Evolutionary conservation across 2,329 filamentous ascomycete species (phyloP).

Genomic region (Exophiala xenobiotica): DNA sequence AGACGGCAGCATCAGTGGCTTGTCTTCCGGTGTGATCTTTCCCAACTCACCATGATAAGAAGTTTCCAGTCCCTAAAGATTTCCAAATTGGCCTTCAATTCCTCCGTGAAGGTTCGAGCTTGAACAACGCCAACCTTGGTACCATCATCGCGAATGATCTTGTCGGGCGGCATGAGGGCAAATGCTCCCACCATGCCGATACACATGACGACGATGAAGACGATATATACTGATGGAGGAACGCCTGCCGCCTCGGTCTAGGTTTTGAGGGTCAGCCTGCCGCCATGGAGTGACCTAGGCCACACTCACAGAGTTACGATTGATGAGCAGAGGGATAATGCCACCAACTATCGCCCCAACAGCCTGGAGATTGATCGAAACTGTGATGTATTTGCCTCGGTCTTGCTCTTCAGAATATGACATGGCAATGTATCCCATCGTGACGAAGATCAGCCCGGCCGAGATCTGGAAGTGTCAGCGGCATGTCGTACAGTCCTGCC

Average conservation of each 20-base stretch:
- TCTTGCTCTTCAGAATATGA: conserved; percentile 38
- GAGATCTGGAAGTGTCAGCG: conserved; percentile 3
- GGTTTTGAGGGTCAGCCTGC: background rate
- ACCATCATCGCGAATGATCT: conserved; percentile 18
- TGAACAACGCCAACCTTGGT: conserved; percentile 32
- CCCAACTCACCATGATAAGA: conserved; percentile 27
- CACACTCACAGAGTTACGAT: conserved; percentile 3
- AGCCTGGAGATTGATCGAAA: conserved; percentile 35
- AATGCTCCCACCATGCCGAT: conserved; percentile 6
- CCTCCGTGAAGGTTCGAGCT: conserved; percentile 31
- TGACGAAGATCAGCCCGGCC: conserved; percentile 34
- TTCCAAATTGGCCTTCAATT: conserved; percentile 34
- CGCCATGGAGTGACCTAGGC: background rate
- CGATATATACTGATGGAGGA: conserved; percentile 10
- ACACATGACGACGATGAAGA: conserved; percentile 13
- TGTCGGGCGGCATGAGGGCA: conserved; percentile 3
- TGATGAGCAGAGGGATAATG: conserved; percentile 15
- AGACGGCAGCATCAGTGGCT: background rate
- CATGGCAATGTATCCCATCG: conserved; percentile 35
- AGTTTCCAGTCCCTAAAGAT: conserved; percentile 33
- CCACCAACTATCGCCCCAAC: conserved; percentile 23
- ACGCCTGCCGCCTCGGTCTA: conserved; percentile 11
- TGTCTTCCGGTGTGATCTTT: background rate
- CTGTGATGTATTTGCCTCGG: conserved; percentile 34
- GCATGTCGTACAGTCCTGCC: background rate